These are phyloP conservation scores for Aspergillus spinulosporus DNA, from an alignment of 2,329 filamentous ascomycete species.

Conservation along the genomic window DNA sequence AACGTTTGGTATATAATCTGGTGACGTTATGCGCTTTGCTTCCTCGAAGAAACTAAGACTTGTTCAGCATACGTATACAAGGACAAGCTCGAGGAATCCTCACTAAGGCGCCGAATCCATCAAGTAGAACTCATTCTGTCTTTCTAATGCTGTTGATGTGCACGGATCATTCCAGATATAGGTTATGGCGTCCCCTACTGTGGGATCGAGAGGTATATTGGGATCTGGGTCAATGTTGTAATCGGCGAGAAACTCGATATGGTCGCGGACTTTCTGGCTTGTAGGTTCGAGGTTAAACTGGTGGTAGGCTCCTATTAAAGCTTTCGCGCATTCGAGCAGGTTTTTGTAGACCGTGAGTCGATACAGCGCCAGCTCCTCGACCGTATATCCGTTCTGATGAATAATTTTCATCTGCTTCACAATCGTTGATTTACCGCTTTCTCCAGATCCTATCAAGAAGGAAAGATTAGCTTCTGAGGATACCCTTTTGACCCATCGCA, in stretches of 20 bases:
- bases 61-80: conserved; percentile 27
- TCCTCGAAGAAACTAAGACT: conserved; percentile 86
- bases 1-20: conserved; percentile 88
- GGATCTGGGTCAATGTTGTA: conserved; percentile 91
- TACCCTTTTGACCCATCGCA: not conserved
- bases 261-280: conserved; percentile 68
- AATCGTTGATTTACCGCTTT: conserved; percentile 98
- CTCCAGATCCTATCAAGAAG: conserved; percentile 73
- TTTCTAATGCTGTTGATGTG: conserved; percentile 79
- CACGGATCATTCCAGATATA: conserved; percentile 89
- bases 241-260: conserved; percentile 77
- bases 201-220: conserved; percentile 76
- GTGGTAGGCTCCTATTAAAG: conserved; percentile 85
- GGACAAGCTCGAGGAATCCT: conserved; percentile 35
- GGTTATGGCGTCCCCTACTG: conserved; percentile 78
- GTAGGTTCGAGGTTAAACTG: conserved; percentile 84
- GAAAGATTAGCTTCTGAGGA: conserved; percentile 9
- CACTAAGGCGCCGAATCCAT: conserved; percentile 99
- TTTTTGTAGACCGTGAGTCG: conserved; percentile 98
- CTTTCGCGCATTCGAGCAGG: conserved; percentile 92
- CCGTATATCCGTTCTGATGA: conserved; percentile 94
- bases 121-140: conserved; percentile 96
- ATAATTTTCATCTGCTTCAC: conserved; percentile 99
- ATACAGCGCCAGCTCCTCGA: conserved; percentile 91
- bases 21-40: conserved; percentile 76